Percentiles rank a stretch among this genome's conserved stretches.
These are phyloP conservation scores for Rhodotorula sp. DNA, from an alignment of 1,284 basidiomycete species.

Conservation along the genomic window DNA sequence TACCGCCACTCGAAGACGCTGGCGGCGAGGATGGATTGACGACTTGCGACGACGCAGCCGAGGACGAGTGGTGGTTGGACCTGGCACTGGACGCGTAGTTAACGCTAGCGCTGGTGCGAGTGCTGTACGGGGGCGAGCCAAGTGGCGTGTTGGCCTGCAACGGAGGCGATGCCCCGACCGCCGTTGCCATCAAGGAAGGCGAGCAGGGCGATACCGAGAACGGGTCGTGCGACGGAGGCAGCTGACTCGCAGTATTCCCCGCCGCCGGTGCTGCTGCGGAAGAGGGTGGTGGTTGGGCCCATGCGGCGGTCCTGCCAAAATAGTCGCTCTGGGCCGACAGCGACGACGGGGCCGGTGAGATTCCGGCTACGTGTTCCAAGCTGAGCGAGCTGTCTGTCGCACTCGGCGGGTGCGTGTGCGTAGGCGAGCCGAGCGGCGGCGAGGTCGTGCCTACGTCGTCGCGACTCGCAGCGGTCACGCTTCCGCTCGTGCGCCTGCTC, in stretches of 20 bases:
- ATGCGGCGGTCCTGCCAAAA: constrained; percentile 11
- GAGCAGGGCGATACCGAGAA: not conserved
- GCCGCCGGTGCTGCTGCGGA: not conserved
- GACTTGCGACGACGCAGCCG: not conserved
- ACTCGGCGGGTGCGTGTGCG: not conserved
- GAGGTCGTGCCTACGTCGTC: not conserved
- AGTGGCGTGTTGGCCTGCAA: not conserved
- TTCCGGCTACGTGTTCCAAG: not conserved
- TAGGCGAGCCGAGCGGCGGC: not conserved
- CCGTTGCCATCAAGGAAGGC: not conserved
- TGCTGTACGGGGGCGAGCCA: constrained; percentile 1
- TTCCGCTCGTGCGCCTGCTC: constrained; percentile 18
- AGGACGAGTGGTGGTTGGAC: not conserved
- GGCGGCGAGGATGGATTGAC: not conserved
- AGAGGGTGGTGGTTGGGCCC: not conserved
- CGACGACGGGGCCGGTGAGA: not conserved
- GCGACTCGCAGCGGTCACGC: not conserved
- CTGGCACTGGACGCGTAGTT: not conserved
- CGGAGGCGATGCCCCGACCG: not conserved
- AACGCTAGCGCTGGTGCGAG: not conserved
- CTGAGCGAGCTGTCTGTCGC: constrained; percentile 3
- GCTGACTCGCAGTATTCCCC: not conserved
- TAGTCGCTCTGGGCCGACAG: constrained; percentile 9
- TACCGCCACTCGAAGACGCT: not conserved
- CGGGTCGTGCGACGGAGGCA: not conserved